Conservation (phyloP, 495 filamentous ascomycete species). For the Neurospora sublineolata region DNA sequence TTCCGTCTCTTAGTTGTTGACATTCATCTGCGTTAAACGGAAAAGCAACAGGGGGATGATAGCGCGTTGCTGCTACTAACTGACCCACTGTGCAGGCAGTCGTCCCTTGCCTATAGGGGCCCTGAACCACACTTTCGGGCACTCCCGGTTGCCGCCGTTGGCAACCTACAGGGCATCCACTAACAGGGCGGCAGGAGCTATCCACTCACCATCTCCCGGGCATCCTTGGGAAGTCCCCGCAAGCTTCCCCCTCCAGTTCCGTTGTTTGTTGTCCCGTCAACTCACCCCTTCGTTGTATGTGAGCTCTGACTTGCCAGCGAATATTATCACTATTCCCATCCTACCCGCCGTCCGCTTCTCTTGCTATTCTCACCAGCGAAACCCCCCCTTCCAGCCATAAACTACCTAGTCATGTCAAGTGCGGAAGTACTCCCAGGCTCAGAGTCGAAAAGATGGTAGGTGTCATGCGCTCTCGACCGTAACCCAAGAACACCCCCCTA, state of each 20-base stretch:
- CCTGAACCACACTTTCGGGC: background rate
- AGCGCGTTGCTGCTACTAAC: background rate
- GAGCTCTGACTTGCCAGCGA: background rate
- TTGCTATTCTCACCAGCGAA: background rate
- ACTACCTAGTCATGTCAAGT: conserved; percentile 20
- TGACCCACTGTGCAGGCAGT: background rate
- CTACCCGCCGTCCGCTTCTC: background rate
- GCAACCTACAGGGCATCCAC: background rate
- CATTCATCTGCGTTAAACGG: background rate
- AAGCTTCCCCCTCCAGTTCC: background rate
- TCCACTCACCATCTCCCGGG: background rate
- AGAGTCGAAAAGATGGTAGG: conserved; percentile 20
- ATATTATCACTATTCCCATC: background rate
- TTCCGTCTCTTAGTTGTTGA: background rate
- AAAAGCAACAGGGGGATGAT: background rate
- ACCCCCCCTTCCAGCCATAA: conserved; percentile 12
- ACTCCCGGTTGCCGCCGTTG: background rate
- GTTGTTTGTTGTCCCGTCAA: background rate
- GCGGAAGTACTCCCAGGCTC: conserved; percentile 13
- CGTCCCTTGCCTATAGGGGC: background rate
- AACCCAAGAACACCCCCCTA: background rate
- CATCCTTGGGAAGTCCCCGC: background rate
- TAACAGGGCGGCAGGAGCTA: background rate
- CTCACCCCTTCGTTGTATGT: background rate
- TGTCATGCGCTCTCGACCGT: background rate